Evolutionary conservation across 352 stramenopile genomes (phyloP).

Genomic region (Phytopythium sindhum): DNA sequence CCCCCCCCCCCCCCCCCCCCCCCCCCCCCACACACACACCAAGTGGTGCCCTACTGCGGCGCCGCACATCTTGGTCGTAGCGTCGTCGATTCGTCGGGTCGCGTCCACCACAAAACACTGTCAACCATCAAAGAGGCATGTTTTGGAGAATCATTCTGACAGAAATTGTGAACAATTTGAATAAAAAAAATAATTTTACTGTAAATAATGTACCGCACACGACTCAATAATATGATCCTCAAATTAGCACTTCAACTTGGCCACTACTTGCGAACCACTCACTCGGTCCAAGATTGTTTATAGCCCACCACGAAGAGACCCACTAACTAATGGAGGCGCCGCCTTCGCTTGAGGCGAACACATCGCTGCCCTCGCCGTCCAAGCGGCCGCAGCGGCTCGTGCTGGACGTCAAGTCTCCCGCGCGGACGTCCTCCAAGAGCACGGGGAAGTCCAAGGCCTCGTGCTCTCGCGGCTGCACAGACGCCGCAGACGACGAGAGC

Average conservation of each 20-base stretch:
- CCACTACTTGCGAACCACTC: no score
- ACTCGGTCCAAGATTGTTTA: background rate
- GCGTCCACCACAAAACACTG: no score
- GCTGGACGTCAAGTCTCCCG: background rate
- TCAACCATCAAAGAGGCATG: no score
- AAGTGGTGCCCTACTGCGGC: no score
- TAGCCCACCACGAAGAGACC: background rate
- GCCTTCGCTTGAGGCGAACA: background rate
- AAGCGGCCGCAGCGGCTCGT: background rate
- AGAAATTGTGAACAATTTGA: background rate
- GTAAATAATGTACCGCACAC: no score
- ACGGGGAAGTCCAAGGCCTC: background rate
- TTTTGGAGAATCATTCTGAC: background rate
- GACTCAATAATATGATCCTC: background rate
- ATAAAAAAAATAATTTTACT: no score
- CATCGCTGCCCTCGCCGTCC: background rate
- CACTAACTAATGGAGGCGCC: background rate
- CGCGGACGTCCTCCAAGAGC: background rate
- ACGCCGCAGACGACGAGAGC: conserved; percentile 3
- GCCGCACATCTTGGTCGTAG: background rate
- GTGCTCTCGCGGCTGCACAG: background rate
- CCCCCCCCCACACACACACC: no score
- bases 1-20: no score
- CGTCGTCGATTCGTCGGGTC: background rate
- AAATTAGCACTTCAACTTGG: background rate